Base-by-base conservation (phyloP, 352 stramenopile species). In the Pythium dissotocum region DNA sequence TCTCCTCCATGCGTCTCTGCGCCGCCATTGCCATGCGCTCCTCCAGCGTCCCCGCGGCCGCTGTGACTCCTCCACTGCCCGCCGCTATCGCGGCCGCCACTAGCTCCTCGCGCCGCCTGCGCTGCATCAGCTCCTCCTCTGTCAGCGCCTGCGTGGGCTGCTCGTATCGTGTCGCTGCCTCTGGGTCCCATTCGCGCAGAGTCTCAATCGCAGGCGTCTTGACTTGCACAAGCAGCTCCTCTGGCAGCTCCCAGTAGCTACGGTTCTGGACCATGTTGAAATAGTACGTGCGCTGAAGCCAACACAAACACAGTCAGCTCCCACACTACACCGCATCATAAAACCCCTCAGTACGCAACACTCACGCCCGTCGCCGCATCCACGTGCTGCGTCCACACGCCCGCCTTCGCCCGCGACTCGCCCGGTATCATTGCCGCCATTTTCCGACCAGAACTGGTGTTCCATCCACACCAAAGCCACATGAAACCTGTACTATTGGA, bases 241-340 rank as follows among this genome's bases (percentile, higher is more conserved):
- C 32, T 2, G 86, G 80, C 24, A 94, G 61, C 60, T 89, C 74
- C 86, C 86, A 94, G 67, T 82, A 93, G 72, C 86, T 94, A 14
- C 84, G 78, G 36, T 83, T 80, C 9, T 89, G 67, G 18, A 73
- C 80, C 75, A 94, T 86, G 61, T 94, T 94, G 67, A 83, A 94
- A 77, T 87, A 94, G 54, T 85, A 94, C 66, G 63, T 82, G 60
- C 86, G 81, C 86, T 94, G 33, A n/a, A n/a, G n/a, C n/a, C n/a
- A n/a, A n/a, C n/a, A n/a, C n/a, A n/a, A n/a, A n/a, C 51, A 36
- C 32, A 69, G 14, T 16, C 24, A 9, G 21, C 62, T 28, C 32
- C n/a, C n/a, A n/a, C n/a, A n/a, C n/a, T n/a, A n/a, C n/a, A n/a
- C n/a, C n/a, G n/a, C n/a, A n/a, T n/a, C n/a, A n/a, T n/a, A n/a